phyloP scores from a whole-genome alignment of 139 green algal species.

The Choricystis sp. region DNA sequence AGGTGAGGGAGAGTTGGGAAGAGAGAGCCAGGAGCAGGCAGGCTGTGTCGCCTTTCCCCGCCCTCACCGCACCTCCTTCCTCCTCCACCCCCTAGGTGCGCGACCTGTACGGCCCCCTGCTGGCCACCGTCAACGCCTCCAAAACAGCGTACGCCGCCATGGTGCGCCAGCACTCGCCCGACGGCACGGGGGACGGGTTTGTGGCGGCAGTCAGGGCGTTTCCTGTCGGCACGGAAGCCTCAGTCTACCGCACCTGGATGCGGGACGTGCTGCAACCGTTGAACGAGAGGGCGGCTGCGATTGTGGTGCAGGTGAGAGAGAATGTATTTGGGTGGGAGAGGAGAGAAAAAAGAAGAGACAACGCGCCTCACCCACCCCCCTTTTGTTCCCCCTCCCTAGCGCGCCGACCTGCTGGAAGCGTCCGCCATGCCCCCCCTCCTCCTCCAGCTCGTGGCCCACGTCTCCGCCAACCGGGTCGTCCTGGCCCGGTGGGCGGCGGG shows the following conservation, averaged over 20 bases:
- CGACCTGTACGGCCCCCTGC: slow-evolving; percentile 61
- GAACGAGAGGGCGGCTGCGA: slow-evolving; percentile 52
- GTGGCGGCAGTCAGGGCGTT: slow-evolving; percentile 20
- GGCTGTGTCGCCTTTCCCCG: not conserved
- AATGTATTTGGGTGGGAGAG: too few species aligned
- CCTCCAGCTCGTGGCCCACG: slow-evolving; percentile 68
- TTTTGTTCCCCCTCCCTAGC: too few species aligned
- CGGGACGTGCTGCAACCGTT: slow-evolving; percentile 64
- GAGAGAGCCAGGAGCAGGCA: too few species aligned
- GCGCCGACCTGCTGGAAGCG: slow-evolving; percentile 47
- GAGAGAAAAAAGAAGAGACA: too few species aligned
- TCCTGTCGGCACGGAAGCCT: slow-evolving; percentile 37
- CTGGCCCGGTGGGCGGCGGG: slow-evolving; percentile 27
- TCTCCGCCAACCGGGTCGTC: slow-evolving; percentile 49
- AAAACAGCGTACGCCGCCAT: slow-evolving; percentile 62
- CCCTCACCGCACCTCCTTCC: too few species aligned
- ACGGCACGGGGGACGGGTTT: slow-evolving; percentile 41
- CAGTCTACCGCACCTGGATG: slow-evolving; percentile 69
- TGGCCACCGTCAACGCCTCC: slow-evolving; percentile 63
- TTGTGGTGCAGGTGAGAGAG: too few species aligned
- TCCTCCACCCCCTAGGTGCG: slow-evolving; percentile 17
- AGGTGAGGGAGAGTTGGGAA: too few species aligned
- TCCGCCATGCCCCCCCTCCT: slow-evolving; percentile 43
- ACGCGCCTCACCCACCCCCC: too few species aligned
- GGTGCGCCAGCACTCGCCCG: slow-evolving; percentile 53